These are phyloP conservation scores for Helichrysum umbraculigerum DNA, from an alignment of 129 eudicot genomes.

Conservation along the genomic window DNA sequence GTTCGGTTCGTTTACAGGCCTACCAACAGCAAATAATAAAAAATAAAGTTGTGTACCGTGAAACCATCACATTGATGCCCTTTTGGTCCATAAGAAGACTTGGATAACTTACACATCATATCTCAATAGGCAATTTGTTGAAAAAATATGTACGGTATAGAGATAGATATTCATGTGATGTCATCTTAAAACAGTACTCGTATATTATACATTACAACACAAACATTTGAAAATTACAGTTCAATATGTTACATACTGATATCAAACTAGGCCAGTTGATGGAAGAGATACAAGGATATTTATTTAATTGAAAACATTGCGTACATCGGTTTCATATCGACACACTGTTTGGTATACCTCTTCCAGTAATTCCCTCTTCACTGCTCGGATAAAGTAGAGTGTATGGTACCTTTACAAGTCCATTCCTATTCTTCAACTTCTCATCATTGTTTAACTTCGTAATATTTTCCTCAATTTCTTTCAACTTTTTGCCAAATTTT, in stretches of 20 bases:
- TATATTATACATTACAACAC: neutral
- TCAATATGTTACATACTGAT: neutral
- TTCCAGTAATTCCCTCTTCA: constrained; percentile 54
- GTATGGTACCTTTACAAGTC: constrained; percentile 42
- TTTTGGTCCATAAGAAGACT: too few species aligned
- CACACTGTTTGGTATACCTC: constrained; percentile 55
- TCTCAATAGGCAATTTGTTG: too few species aligned
- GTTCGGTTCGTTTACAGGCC: too few species aligned
- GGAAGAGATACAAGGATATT: neutral
- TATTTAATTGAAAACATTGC: neutral
- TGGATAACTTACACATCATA: too few species aligned
- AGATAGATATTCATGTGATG: neutral
- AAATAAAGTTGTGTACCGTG: too few species aligned
- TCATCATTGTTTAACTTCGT: constrained; percentile 32
- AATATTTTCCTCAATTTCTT: constrained; percentile 38
- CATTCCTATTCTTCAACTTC: constrained; percentile 43
- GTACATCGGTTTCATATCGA: constrained; percentile 26
- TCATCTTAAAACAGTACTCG: neutral
- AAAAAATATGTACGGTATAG: too few species aligned
- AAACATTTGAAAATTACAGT: neutral
- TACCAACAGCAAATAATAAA: too few species aligned
- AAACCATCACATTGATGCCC: neutral
- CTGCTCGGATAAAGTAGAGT: constrained; percentile 45
- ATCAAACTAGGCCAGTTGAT: neutral
- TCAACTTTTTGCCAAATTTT: constrained; percentile 38